phyloP scores from a whole-genome alignment of 805 yeast species.

The Pichia occidentalis region DNA sequence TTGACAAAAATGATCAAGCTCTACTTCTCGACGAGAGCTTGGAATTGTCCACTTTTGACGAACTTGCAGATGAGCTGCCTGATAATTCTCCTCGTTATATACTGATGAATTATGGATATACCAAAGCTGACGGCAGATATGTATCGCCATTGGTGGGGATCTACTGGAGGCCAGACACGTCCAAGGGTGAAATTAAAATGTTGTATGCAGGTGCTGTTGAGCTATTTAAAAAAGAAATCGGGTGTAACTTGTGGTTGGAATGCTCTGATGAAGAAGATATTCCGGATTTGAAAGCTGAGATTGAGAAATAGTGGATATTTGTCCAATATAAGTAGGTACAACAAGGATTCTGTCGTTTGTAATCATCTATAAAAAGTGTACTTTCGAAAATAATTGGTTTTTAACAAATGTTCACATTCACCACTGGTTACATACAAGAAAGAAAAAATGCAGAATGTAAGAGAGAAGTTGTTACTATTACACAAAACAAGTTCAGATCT shows the following conservation, averaged over 20 bases:
- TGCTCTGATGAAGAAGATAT: slow-evolving; percentile 65
- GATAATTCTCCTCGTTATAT: slow-evolving; percentile 75
- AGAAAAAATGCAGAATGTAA: no score
- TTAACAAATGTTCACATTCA: no score
- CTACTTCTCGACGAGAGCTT: slow-evolving; percentile 39
- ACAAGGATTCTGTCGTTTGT: neutral
- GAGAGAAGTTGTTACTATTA: no score
- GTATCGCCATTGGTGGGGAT: slow-evolving; percentile 69
- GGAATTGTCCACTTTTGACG: slow-evolving; percentile 48
- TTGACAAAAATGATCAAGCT: slow-evolving; percentile 50
- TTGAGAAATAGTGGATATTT: slow-evolving; percentile 17
- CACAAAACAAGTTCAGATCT: no score
- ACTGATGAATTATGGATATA: slow-evolving; percentile 69
- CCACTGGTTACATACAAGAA: no score
- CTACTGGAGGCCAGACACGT: slow-evolving; percentile 85
- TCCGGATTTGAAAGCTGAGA: slow-evolving; percentile 43
- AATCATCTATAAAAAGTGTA: no score
- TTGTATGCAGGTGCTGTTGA: slow-evolving; percentile 88
- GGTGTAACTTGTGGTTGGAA: slow-evolving; percentile 59
- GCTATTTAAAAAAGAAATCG: slow-evolving; percentile 68
- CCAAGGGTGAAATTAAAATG: slow-evolving; percentile 80
- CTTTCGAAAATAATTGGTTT: no score
- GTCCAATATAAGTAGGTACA: neutral
- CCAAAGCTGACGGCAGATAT: slow-evolving; percentile 59
- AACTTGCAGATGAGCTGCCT: slow-evolving; percentile 69